Evolutionary conservation across 257 asterid genomes (phyloP).

Genomic region (Solanum boliviense): DNA sequence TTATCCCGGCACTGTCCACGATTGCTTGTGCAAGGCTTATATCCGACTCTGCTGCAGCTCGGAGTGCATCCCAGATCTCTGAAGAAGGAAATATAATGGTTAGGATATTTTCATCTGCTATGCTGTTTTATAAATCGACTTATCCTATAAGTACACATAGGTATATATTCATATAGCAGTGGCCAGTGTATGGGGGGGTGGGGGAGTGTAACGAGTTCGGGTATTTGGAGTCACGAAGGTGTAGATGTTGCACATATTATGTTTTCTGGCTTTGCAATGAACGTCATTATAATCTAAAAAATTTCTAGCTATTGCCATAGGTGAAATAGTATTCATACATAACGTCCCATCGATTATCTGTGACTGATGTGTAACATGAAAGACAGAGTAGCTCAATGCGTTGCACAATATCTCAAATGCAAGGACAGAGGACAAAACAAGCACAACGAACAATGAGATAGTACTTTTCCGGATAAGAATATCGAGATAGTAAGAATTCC

Average conservation of each 20-base stretch:
- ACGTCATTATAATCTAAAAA: not conserved
- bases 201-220: not conserved
- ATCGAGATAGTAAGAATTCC: not conserved
- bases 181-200: not conserved
- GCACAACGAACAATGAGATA: not conserved
- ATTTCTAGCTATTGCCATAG: not conserved
- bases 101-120: not conserved
- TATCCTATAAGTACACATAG: not conserved
- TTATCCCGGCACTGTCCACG: constrained; percentile 60
- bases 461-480: not conserved
- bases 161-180: not conserved
- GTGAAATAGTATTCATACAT: not conserved
- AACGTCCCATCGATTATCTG: not conserved
- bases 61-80: constrained; percentile 84
- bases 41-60: constrained; percentile 73
- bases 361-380: not conserved
- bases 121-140: not conserved
- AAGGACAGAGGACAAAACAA: not conserved
- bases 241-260: not conserved
- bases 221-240: not conserved
- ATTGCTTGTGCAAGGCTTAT: constrained; percentile 46
- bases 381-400: not conserved
- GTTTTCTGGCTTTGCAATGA: not conserved
- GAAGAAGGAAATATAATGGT: not conserved
- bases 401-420: not conserved